Evolutionary conservation across 73 alveolate genomes (phyloP).

Genomic region (Tetrahymena borealis): DNA sequence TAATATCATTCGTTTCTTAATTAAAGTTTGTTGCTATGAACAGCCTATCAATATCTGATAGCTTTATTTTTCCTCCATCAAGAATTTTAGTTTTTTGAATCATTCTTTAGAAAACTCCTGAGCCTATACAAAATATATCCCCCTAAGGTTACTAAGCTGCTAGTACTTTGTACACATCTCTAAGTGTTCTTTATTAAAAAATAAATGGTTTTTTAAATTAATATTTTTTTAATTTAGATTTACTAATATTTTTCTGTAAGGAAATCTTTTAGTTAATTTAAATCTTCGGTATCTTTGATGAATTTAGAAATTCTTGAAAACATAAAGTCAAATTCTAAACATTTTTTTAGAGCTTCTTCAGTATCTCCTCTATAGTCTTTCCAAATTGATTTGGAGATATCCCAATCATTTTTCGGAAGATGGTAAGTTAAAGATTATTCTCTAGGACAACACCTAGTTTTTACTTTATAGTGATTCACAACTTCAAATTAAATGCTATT

Average conservation of each 20-base stretch:
- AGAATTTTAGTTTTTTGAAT: neutral
- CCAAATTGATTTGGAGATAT: slow-evolving; percentile 55
- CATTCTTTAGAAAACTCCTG: neutral
- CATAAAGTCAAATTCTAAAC: slow-evolving; percentile 77
- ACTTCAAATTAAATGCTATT: slow-evolving; percentile 10
- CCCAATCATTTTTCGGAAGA: slow-evolving; percentile 34
- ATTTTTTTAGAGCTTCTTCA: slow-evolving; percentile 48
- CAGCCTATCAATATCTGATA: neutral
- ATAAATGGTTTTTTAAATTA: neutral
- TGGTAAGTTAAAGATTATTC: slow-evolving; percentile 15
- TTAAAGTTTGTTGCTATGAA: neutral
- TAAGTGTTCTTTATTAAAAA: neutral
- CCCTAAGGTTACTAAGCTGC: neutral
- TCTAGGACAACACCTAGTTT: slow-evolving; percentile 15
- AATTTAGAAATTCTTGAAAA: slow-evolving; percentile 42
- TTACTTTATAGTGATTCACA: slow-evolving; percentile 10
- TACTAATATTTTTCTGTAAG: slow-evolving; percentile 17
- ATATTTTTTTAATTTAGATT: neutral
- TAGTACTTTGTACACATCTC: neutral
- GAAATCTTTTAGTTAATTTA: slow-evolving; percentile 20
- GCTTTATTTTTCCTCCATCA: neutral
- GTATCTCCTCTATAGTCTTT: slow-evolving; percentile 59
- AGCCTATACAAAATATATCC: neutral
- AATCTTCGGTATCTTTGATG: slow-evolving; percentile 17
- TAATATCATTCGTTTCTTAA: neutral